phyloP scores from a whole-genome alignment of 225 moss, liverwort and hornwort species.

The Sphagnum tenellum region DNA sequence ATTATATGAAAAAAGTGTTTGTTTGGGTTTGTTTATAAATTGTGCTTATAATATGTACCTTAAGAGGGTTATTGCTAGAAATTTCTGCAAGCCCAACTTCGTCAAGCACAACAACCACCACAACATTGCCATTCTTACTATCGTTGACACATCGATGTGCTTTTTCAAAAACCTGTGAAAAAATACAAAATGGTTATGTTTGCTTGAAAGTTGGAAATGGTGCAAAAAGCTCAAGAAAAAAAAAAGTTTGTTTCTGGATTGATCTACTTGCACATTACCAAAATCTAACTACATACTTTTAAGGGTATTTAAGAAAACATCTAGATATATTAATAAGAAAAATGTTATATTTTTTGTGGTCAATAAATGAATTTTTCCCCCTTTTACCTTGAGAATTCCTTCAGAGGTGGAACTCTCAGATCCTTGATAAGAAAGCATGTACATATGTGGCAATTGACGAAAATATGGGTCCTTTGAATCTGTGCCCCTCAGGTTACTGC shows the following conservation, averaged over 20 bases:
- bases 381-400: conserved; percentile 45
- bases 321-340: too few relatives aligned
- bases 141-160: conserved; percentile 40
- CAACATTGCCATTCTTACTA: conserved; percentile 38
- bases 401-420: conserved; percentile 61
- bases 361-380: too few relatives aligned
- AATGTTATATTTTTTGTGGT: too few relatives aligned
- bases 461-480: conserved; percentile 49
- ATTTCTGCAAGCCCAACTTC: conserved; percentile 61
- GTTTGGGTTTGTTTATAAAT: too few relatives aligned
- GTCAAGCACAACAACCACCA: conserved; percentile 58
- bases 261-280: too few relatives aligned
- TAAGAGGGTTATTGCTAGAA: conserved; percentile 55
- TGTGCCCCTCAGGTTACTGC: conserved; percentile 49
- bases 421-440: conserved; percentile 52
- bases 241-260: too few relatives aligned
- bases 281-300: too few relatives aligned
- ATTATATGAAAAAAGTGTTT: too few relatives aligned
- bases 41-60: conserved; percentile 14
- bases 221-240: too few relatives aligned
- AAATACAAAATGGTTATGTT: too few relatives aligned
- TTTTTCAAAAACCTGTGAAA: conserved; percentile 46
- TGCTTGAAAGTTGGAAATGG: too few relatives aligned
- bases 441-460: conserved; percentile 43
- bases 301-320: too few relatives aligned